A percentile compares a stretch with the other conserved stretches of the same genome.
phyloP scores from a whole-genome alignment of 345 rosid genomes.

The Gossypium raimondii region DNA sequence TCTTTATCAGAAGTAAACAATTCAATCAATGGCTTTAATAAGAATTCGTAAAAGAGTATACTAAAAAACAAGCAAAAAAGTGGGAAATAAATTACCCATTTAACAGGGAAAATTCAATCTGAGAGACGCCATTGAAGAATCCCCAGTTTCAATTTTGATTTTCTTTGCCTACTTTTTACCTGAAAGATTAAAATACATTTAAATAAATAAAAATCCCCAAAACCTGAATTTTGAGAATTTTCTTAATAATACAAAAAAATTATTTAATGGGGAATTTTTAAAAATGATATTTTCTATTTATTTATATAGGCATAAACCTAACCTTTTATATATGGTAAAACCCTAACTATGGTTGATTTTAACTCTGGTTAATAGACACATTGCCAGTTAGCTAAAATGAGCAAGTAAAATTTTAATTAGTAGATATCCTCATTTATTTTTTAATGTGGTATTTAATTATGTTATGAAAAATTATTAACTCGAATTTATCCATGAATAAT shows the following conservation, averaged over 20 bases:
- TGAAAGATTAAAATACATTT: not conserved
- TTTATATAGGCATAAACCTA: not conserved
- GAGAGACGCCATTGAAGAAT: not conserved
- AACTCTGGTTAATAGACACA: not conserved
- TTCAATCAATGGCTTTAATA: not conserved
- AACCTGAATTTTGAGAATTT: slow-evolving; percentile 4
- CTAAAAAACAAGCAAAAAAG: not conserved
- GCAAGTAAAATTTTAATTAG: not conserved
- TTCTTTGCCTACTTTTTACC: not conserved
- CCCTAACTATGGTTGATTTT: not conserved
- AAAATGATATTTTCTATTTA: not conserved
- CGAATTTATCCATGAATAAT: too few relatives aligned
- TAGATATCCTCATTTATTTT: not conserved
- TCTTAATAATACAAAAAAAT: not conserved
- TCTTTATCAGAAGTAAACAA: slow-evolving; percentile 12
- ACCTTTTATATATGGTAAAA: not conserved
- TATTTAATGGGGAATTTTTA: not conserved
- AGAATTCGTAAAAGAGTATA: not conserved
- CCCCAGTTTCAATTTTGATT: not conserved
- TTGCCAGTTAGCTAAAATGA: not conserved
- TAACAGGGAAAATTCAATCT: not conserved
- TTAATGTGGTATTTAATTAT: not conserved
- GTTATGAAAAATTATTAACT: not conserved
- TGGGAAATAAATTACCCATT: not conserved
- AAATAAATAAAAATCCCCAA: not conserved